Conservation (phyloP, 2,329 filamentous ascomycete species). For the Ascochyta lentis region DNA sequence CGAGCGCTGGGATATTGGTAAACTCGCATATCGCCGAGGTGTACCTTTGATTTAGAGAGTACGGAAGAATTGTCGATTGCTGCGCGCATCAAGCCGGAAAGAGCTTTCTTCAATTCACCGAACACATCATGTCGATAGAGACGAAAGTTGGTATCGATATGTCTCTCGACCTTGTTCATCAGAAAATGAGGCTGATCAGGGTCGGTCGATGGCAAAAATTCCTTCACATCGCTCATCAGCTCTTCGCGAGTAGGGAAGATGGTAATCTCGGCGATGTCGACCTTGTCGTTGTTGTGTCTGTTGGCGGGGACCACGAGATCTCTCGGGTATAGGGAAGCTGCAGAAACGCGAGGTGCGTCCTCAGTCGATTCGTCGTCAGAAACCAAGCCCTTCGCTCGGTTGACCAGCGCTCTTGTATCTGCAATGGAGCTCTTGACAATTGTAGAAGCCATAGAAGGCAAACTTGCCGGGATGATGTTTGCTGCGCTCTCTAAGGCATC, state of each 20-base stretch:
- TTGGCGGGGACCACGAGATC: conserved; percentile 27
- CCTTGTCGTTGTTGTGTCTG: conserved; percentile 45
- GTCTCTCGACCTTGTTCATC: conserved; percentile 28
- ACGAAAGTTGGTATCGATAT: conserved; percentile 46
- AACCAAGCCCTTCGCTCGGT: conserved; percentile 9
- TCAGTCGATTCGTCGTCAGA: not conserved
- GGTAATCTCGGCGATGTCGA: conserved; percentile 37
- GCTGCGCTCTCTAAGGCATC: conserved; percentile 7
- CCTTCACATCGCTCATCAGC: conserved; percentile 49
- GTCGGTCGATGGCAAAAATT: conserved; percentile 43
- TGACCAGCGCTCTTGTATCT: conserved; percentile 5
- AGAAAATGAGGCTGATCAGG: conserved; percentile 38
- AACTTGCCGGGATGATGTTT: conserved; percentile 6
- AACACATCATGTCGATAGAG: conserved; percentile 44
- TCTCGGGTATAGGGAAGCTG: conserved; percentile 32
- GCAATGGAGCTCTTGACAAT: conserved; percentile 1
- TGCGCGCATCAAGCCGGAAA: conserved; percentile 29
- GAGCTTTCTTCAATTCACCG: conserved; percentile 36
- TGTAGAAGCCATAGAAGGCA: not conserved
- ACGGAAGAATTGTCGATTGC: conserved; percentile 7
- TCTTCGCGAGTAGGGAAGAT: conserved; percentile 44
- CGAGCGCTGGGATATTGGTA: conserved; percentile 28
- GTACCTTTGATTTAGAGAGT: conserved; percentile 15
- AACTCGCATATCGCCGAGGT: conserved; percentile 28
- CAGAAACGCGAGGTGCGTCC: conserved; percentile 1